Percentiles rank a stretch among this genome's conserved stretches.
These are phyloP conservation scores for Penicillium digitatum DNA, from an alignment of 2,329 filamentous ascomycete species.

Conservation along the genomic window DNA sequence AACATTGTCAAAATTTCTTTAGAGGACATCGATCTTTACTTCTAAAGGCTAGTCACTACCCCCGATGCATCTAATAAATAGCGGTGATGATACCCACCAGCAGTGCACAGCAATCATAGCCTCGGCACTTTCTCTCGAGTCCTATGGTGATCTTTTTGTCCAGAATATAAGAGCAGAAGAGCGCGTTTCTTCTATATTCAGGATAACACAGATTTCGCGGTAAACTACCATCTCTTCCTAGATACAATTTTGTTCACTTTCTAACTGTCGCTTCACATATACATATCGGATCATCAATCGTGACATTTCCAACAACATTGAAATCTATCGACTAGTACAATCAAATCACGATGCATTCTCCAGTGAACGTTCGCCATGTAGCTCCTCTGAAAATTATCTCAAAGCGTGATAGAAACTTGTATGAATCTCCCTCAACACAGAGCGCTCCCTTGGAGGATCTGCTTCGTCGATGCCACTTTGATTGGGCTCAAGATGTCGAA, in stretches of 20 bases:
- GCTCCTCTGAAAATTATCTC: background rate
- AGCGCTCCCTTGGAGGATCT: background rate
- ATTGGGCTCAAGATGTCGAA: slow-evolving; percentile 12
- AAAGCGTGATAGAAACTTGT: background rate
- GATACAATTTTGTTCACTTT: background rate
- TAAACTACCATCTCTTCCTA: background rate
- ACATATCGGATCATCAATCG: background rate
- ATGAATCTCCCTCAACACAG: background rate
- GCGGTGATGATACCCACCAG: background rate
- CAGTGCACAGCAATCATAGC: background rate
- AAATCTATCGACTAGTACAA: background rate
- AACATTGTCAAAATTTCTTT: background rate
- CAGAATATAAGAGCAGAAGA: background rate
- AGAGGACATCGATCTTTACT: background rate
- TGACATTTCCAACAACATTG: background rate
- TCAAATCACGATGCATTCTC: background rate
- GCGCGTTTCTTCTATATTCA: background rate
- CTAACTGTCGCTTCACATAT: background rate
- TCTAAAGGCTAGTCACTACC: background rate
- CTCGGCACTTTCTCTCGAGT: background rate
- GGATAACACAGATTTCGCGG: background rate
- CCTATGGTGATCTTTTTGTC: background rate
- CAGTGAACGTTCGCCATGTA: background rate
- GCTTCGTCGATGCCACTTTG: background rate
- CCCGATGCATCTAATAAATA: background rate